A percentile compares a stretch with the other conserved stretches of the same genome.
phyloP scores from a whole-genome alignment of 2,329 filamentous ascomycete genomes.

The Trichophaea hybrida region DNA sequence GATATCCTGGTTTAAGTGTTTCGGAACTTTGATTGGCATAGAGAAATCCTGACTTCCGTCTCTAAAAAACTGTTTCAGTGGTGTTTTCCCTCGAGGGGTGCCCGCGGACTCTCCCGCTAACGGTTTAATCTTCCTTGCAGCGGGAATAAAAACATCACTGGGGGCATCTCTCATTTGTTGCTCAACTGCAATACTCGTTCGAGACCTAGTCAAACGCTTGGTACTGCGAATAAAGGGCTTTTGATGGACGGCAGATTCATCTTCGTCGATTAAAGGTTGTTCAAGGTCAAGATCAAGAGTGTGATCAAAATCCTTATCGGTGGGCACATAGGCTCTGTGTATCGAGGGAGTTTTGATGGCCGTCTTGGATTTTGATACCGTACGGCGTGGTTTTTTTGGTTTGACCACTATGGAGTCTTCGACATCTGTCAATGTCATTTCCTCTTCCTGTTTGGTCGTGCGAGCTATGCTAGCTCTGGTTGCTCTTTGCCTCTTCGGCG shows the following conservation, averaged over 20 bases:
- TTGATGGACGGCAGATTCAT: conserved; percentile 36
- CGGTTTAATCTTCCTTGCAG: conserved; percentile 24
- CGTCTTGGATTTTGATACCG: neutral
- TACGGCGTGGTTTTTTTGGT: neutral
- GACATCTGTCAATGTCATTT: neutral
- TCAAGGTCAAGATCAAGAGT: conserved; percentile 52
- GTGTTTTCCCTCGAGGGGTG: neutral
- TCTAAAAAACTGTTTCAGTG: conserved; percentile 12
- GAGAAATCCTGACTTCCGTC: conserved; percentile 13
- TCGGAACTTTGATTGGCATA: conserved; percentile 17
- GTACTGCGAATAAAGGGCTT: conserved; percentile 30
- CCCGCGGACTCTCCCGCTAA: neutral
- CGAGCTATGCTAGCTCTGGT: conserved; percentile 1
- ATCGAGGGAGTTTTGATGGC: neutral
- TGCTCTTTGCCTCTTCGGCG: conserved; percentile 10
- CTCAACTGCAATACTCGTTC: conserved; percentile 16
- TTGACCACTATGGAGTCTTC: neutral
- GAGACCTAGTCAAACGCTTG: conserved; percentile 28
- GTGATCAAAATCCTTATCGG: conserved; percentile 52
- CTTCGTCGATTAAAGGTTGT: conserved; percentile 41
- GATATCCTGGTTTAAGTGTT: conserved; percentile 10
- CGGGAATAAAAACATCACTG: conserved; percentile 8
- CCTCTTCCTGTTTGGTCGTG: conserved; percentile 16
- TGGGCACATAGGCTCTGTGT: conserved; percentile 32
- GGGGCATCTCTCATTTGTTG: conserved; percentile 13